A percentile compares a stretch with the other conserved stretches of the same genome.
Evolutionary conservation across 176 grass and related monocot species (phyloP).

Genomic region (Dendrocalamus sinicus): DNA sequence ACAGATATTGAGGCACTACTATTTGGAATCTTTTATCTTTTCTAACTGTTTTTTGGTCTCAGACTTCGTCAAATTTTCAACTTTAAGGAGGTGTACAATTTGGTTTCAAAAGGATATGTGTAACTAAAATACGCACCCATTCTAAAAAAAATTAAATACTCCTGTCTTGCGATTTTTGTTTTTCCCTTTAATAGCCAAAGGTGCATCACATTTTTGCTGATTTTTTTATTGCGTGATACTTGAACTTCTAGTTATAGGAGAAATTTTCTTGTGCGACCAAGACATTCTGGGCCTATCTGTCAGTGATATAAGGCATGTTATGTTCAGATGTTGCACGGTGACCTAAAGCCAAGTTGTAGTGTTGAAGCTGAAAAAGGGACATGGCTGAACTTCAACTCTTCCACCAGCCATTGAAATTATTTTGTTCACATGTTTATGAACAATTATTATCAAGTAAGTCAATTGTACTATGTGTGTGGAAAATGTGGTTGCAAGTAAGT

Average conservation of each 20-base stretch:
- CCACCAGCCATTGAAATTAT: no score
- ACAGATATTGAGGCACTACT: no score
- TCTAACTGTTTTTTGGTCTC: no score
- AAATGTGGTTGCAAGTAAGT: no score
- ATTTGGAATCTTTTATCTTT: no score
- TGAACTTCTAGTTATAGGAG: background rate
- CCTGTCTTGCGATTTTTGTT: background rate
- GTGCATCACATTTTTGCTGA: background rate
- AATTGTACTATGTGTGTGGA: no score
- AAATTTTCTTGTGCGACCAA: background rate
- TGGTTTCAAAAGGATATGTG: background rate
- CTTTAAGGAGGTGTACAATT: background rate
- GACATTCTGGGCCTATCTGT: background rate
- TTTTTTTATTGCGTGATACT: no score
- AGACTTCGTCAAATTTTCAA: background rate
- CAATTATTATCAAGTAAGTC: no score
- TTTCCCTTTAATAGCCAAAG: background rate
- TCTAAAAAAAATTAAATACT: background rate
- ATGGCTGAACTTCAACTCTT: background rate
- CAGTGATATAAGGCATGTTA: no score
- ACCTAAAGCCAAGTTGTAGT: background rate
- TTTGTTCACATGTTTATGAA: no score
- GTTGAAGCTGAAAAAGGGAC: background rate
- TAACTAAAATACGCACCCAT: background rate
- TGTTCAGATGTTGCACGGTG: background rate